A percentile compares a stretch with the other conserved stretches of the same genome.
These are phyloP conservation scores for Amanita exitialis DNA, from an alignment of 768 basidiomycete genomes.

Conservation along the genomic window DNA sequence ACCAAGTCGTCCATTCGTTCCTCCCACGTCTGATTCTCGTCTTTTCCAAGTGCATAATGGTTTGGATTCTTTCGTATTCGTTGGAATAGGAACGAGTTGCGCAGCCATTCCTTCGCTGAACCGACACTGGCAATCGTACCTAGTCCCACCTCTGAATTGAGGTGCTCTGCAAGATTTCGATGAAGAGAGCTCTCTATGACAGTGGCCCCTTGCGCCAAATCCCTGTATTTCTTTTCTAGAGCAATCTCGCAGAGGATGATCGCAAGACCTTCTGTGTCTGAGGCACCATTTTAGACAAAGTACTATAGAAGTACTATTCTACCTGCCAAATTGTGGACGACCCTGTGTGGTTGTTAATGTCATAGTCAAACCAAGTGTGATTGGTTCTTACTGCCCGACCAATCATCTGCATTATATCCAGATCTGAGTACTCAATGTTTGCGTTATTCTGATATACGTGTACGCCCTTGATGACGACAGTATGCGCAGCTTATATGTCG, in stretches of 20 bases:
- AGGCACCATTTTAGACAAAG: neutral
- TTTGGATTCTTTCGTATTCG: conserved; percentile 77
- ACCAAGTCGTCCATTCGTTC: conserved; percentile 66
- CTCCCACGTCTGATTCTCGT: conserved; percentile 52
- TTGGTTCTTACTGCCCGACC: conserved; percentile 69
- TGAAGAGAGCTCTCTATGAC: conserved; percentile 83
- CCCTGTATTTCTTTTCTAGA: conserved; percentile 62
- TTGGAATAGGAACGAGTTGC: conserved; percentile 77
- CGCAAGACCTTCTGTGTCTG: conserved; percentile 77
- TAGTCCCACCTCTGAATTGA: conserved; percentile 90
- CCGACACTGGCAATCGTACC: conserved; percentile 65
- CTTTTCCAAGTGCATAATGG: conserved; percentile 60
- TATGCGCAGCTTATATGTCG: conserved; percentile 65
- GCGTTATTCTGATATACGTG: conserved; percentile 62
- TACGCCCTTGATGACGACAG: conserved; percentile 90
- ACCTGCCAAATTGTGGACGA: conserved; percentile 78
- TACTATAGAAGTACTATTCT: neutral
- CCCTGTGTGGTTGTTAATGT: conserved; percentile 37
- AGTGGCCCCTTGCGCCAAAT: conserved; percentile 60
- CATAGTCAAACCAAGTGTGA: neutral
- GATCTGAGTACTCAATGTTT: conserved; percentile 77
- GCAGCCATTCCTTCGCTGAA: conserved; percentile 76
- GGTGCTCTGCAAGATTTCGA: conserved; percentile 74
- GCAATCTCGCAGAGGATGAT: conserved; percentile 74
- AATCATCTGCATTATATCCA: conserved; percentile 95